phyloP scores from a whole-genome alignment of 441 rosid genomes.

The Croton laevigatus region DNA sequence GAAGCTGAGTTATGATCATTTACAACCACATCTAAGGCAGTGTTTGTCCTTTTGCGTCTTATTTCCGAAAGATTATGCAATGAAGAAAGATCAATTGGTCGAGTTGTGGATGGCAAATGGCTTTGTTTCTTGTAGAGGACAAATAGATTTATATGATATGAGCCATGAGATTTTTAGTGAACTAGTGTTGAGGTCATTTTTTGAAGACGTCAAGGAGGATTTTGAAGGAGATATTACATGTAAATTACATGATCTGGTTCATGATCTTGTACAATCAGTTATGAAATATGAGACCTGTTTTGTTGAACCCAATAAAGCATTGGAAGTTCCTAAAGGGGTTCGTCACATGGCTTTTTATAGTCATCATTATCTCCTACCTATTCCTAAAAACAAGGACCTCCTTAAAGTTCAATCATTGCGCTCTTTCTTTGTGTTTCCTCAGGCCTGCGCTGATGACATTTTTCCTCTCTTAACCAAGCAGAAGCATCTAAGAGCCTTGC shows the following conservation, averaged over 20 bases:
- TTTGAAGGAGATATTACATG: background rate
- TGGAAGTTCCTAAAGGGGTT: background rate
- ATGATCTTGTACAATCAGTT: conserved; percentile 10
- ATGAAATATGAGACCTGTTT: background rate
- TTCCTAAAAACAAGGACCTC: background rate
- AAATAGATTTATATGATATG: conserved; percentile 11
- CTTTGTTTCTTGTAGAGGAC: background rate
- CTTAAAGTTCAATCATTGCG: background rate
- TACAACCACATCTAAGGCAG: conserved; percentile 2
- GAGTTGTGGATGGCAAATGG: conserved; percentile 16
- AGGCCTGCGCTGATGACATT: fast-evolving
- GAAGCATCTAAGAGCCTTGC: background rate
- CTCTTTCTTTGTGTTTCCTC: background rate
- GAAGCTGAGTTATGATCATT: conserved; percentile 11
- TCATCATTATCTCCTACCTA: background rate
- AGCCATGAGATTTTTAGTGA: conserved; percentile 14
- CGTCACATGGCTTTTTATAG: background rate
- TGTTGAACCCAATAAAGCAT: background rate
- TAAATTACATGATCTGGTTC: conserved; percentile 16
- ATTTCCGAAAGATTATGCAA: background rate
- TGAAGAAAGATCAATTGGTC: background rate
- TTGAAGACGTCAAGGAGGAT: background rate
- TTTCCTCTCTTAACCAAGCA: background rate
- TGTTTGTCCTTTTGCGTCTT: conserved; percentile 8
- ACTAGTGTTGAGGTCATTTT: conserved; percentile 17